Conservation (phyloP, 2,329 filamentous ascomycete species). For the Aspergillus hortae region DNA sequence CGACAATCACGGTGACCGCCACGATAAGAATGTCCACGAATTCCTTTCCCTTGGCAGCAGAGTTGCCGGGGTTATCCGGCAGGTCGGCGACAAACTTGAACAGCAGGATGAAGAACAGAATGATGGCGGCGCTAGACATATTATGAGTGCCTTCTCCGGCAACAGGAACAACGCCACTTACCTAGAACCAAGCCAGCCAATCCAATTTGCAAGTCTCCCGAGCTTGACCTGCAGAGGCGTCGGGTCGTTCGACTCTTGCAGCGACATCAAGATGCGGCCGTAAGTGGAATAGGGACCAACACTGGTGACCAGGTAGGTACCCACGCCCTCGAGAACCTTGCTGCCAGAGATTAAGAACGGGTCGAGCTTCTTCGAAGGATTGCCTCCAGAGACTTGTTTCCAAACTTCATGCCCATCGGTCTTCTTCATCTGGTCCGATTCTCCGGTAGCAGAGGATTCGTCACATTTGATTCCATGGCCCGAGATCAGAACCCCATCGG, state of each 20-base stretch:
- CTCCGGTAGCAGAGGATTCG: constrained; percentile 70
- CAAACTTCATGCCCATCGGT: constrained; percentile 58
- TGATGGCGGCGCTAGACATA: constrained; percentile 55
- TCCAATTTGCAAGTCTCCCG: constrained; percentile 71
- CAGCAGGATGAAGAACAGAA: constrained; percentile 80
- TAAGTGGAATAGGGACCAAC: constrained; percentile 71
- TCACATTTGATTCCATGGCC: constrained; percentile 67
- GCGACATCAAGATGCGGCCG: constrained; percentile 69
- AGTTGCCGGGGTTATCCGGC: constrained; percentile 47
- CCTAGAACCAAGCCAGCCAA: constrained; percentile 72
- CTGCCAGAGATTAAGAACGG: constrained; percentile 78
- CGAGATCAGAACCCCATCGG: constrained; percentile 66
- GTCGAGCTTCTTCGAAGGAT: constrained; percentile 55
- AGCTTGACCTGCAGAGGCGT: constrained; percentile 75
- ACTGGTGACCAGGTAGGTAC: constrained; percentile 70
- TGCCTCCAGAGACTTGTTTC: constrained; percentile 52
- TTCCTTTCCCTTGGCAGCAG: constrained; percentile 72
- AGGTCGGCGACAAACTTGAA: constrained; percentile 78
- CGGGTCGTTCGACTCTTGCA: constrained; percentile 70
- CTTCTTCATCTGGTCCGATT: constrained; percentile 70
- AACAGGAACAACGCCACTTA: constrained; percentile 16
- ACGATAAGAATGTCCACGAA: constrained; percentile 76
- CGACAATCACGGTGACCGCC: constrained; percentile 74
- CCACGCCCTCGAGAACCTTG: constrained; percentile 73
- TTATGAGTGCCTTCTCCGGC: constrained; percentile 8